Conservation (phyloP, 352 stramenopile species). For the Pilasporangium apinafurcum region DNA sequence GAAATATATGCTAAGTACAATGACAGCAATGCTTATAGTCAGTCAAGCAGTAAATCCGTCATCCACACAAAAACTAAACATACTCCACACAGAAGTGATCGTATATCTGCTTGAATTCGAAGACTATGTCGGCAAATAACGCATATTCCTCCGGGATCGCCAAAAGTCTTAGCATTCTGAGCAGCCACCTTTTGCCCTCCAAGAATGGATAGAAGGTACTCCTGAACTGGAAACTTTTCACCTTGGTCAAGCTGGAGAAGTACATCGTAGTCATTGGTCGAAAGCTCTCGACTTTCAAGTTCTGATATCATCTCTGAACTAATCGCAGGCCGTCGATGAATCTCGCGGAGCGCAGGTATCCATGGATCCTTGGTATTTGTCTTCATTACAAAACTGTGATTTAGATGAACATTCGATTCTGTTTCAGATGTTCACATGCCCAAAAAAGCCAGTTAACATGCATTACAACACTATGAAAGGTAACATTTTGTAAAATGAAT, state of each 20-base stretch:
- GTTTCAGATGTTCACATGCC: too few relatives aligned
- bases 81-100: slow-evolving; percentile 48
- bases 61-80: background rate
- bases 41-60: background rate
- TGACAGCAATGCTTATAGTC: too few relatives aligned
- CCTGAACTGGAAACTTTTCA: slow-evolving; percentile 57
- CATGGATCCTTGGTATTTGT: slow-evolving; percentile 50
- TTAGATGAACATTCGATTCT: slow-evolving; percentile 57
- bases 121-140: slow-evolving; percentile 57
- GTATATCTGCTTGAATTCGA: slow-evolving; percentile 46
- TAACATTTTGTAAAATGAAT: background rate
- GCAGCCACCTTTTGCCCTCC: slow-evolving; percentile 32
- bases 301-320: slow-evolving; percentile 42
- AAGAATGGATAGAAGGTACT: slow-evolving; percentile 57
- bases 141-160: slow-evolving; percentile 26
- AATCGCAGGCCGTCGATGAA: slow-evolving; percentile 13
- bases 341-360: slow-evolving; percentile 37
- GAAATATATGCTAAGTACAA: slow-evolving; percentile 61
- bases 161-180: slow-evolving; percentile 44
- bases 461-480: background rate
- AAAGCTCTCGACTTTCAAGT: slow-evolving; percentile 66
- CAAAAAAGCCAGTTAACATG: too few relatives aligned
- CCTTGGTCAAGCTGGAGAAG: slow-evolving; percentile 60
- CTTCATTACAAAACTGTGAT: slow-evolving; percentile 72
- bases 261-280: slow-evolving; percentile 81